Base-by-base conservation (phyloP, 2,329 filamentous ascomycete species). In the Epichloe coenophiala region DNA sequence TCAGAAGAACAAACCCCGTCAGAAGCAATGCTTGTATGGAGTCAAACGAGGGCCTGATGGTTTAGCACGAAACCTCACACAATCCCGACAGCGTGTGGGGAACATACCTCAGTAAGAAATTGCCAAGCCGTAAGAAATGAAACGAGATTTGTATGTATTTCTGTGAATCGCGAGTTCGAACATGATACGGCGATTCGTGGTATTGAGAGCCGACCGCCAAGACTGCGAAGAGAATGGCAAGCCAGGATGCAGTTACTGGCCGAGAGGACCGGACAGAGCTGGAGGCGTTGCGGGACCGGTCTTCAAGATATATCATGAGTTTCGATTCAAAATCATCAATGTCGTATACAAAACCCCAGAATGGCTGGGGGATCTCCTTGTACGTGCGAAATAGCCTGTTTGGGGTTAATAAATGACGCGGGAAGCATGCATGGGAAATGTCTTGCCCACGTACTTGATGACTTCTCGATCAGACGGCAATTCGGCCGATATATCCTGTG, bases 281-380 rank as follows among this genome's bases (percentile, higher is more conserved):
- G 12, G 70, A 72, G 3, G 74, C 73, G 56, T 74, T 78, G 52
- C 77, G 75, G 5, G 77, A 78, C 44, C 80, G 71, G 51, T 83
- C 80, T 56, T 83, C 80, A 1, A 84, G 68, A 55, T 84, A 83
- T 21, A 80, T 70, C 72, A 83, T 82, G 45, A 84, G 68, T 54
- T 75, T 78, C 4, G 77, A 75, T 57, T 84, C 80, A 31, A 84
- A 73, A 49, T 82, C 80, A 51, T 82, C 78, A 49, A 84, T 78
- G 56, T 83, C 80, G 51, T 82, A 74, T 17, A 84, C 76, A 47
- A 84, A 80, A 1, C 80, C 80, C 80, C 80, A 84, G 56, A 84
- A 84, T 1, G 78, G 78, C 46, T 84, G 80, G 2, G 76, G 76
- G 23, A 81, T 80, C 59, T 83, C 78, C 61, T 83, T 83, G 66